Base-by-base conservation (phyloP, 371 early-diverging fungal species). In the Mortierella sp. region DNA sequence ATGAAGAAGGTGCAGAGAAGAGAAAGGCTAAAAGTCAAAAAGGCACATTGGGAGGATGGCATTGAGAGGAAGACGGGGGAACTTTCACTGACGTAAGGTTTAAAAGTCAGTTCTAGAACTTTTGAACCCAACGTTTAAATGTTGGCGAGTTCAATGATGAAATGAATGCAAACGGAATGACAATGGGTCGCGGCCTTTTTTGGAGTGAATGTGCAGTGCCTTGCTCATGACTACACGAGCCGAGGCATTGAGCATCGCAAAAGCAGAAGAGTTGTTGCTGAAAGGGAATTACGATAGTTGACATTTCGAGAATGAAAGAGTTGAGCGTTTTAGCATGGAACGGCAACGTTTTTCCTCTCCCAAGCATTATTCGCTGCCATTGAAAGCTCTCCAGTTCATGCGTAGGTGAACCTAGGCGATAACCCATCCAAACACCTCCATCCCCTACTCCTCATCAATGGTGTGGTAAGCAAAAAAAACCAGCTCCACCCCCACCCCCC, bases 1-100 rank as follows among this genome's bases (percentile, higher is more conserved):
- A 50, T 2, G 16, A 14, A 50, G 3, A 50, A 50, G 9, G 48
- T 5, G 9, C 13, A 53, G n/a, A 21, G 13, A 37, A 21, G 21
- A 37, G 34, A 24, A 34, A 67, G 67, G 67, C 67, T 24, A 67
- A 67, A 67, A 37, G 67, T 40, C 67, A 67, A 67, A 67, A 67
- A 67, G 67, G 67, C 67, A 37, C 24, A 37, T 67, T 67, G 43
- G 19, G 19, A 37, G 24, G 40, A 34, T 57, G 31, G 19, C 14
- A 34, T 9, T 31, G 59, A 57, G 13, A 54, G 5, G 16, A 59
- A 28, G 37, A 24, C 28, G 31, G 48, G 50, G 46, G 24, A 71
- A 46, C 71, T 13, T 46, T 46, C 28, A 71, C 31, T 71, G 46
- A 48, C 71, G 31, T 44, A 46, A 46, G 13, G 48, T 44, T 44